Conservation (phyloP, 148 eudicot genomes). For the Fagopyrum tataricum region DNA sequence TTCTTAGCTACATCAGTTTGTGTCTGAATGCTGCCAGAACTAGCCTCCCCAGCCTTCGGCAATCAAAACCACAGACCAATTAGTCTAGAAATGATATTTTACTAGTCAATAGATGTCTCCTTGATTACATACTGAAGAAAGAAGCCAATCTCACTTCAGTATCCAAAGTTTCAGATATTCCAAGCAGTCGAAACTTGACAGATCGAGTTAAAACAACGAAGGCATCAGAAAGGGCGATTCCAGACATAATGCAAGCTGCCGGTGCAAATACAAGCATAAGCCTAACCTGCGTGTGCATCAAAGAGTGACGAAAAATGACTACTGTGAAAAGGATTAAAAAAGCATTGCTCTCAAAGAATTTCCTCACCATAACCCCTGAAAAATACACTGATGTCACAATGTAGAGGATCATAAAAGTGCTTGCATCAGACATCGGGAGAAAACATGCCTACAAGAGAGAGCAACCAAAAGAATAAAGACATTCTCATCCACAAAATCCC, state of each 20-base stretch:
- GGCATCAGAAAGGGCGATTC: constrained; percentile 95
- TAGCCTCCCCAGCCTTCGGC: constrained; percentile 65
- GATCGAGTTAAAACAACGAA: constrained; percentile 82
- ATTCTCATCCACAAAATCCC: not conserved
- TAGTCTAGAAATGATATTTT: not conserved
- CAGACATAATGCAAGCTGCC: constrained; percentile 97
- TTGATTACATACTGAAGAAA: not conserved
- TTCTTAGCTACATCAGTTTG: constrained; percentile 41
- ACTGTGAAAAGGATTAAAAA: not conserved
- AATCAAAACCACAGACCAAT: constrained; percentile 11
- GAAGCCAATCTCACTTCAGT: constrained; percentile 39
- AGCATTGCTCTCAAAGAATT: not conserved
- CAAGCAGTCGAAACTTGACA: constrained; percentile 63
- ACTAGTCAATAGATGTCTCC: not conserved
- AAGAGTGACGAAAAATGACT: not conserved
- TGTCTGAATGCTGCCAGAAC: constrained; percentile 30
- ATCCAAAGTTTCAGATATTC: constrained; percentile 28
- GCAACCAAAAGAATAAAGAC: constrained; percentile 3
- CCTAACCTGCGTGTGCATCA: constrained; percentile 53
- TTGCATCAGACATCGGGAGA: constrained; percentile 91
- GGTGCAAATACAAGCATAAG: constrained; percentile 99
- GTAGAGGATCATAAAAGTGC: constrained; percentile 87
- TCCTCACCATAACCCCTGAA: constrained; percentile 94
- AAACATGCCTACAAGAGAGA: constrained; percentile 71
- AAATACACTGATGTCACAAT: constrained; percentile 87